Evolutionary conservation across 2,329 filamentous ascomycete genomes (phyloP).

Genomic region (Aspergillus sp.): DNA sequence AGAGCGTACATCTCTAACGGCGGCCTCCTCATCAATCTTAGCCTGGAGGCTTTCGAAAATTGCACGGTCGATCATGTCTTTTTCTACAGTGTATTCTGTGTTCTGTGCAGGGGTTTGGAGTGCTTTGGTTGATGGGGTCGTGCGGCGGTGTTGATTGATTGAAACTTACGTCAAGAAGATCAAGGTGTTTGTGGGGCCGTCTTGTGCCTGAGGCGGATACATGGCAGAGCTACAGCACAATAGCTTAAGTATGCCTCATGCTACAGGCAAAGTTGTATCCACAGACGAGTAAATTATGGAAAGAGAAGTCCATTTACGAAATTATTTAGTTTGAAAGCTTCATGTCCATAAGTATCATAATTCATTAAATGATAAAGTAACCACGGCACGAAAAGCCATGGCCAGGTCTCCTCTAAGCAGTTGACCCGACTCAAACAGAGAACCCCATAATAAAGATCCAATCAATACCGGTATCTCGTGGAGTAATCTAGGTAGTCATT

Average conservation of each 20-base stretch:
- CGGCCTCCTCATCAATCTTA: slow-evolving; percentile 84
- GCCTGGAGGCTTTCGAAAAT: slow-evolving; percentile 86
- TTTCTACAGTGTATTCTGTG: slow-evolving; percentile 1
- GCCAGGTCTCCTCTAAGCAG: background rate
- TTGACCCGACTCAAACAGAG: background rate
- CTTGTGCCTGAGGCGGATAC: slow-evolving; percentile 1
- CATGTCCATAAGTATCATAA: slow-evolving; percentile 9
- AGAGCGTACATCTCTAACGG: slow-evolving; percentile 67
- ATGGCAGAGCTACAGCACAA: too few species aligned
- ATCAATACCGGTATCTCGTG: slow-evolving; percentile 66
- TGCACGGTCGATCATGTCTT: slow-evolving; percentile 69
- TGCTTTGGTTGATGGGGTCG: slow-evolving; percentile 5
- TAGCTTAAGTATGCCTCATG: too few species aligned
- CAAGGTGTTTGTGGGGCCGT: slow-evolving; percentile 17
- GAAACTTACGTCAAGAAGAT: slow-evolving; percentile 21
- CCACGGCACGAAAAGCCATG: background rate
- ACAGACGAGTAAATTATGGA: background rate
- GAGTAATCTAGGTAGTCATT: slow-evolving; percentile 52
- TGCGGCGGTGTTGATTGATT: slow-evolving; percentile 3
- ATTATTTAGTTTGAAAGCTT: background rate
- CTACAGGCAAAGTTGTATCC: background rate
- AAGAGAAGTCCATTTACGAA: background rate
- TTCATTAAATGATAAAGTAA: slow-evolving; percentile 9
- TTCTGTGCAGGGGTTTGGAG: slow-evolving; percentile 17
- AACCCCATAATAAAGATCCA: background rate